Base-by-base conservation (phyloP, 768 basidiomycete genomes). In the Lactarius sp. region DNA sequence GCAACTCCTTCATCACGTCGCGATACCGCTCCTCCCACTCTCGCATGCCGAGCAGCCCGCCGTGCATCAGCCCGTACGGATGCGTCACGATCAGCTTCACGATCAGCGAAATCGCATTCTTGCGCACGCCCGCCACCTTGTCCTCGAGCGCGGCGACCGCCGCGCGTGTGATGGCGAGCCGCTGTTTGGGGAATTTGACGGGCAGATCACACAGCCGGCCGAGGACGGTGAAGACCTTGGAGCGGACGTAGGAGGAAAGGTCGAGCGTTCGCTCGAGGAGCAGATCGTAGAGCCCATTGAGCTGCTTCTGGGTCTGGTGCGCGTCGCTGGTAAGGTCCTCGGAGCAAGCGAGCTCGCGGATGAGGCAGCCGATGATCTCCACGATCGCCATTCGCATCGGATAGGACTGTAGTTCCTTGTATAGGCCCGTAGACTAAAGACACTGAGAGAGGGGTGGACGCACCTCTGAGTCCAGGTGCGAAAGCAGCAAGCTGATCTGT, bases 381-480 rank as follows among this genome's bases (percentile, higher is more conserved):
- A 99, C 84, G 60, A 99, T 80, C 1, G 94, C 92, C 78, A 94
- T 89, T 47, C 97, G 92, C 86, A 99, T 94, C 0, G 94, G 92
- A 71, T 98, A 97, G 0, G 94, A 87, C 94, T 97, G 69, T 14
- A 52, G 42, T 20, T 31, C 1, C 9, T 27, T 18, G 12, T 12
- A 42, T 13, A 59, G 27, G 13, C 13, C 34, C 7, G 14, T 51
- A 22, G 34, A 33, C 36, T 42, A 1, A 41, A 16, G 22, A 20
- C 37, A 46, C 3, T 20, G 37, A 13, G 16, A 31, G 47, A 13
- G 31, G 50, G 33, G 20, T 0, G 0, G 41, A 70, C 78, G 8
- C 69, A 91, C 95, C 77, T 99, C 97, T 33, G 91, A 93, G 71
- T 99, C 96, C 14, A 98, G 77, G 69, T 98, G 95, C 18, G 83